Base-by-base conservation (phyloP, 805 yeast species). In the Peterozyma toletana region DNA sequence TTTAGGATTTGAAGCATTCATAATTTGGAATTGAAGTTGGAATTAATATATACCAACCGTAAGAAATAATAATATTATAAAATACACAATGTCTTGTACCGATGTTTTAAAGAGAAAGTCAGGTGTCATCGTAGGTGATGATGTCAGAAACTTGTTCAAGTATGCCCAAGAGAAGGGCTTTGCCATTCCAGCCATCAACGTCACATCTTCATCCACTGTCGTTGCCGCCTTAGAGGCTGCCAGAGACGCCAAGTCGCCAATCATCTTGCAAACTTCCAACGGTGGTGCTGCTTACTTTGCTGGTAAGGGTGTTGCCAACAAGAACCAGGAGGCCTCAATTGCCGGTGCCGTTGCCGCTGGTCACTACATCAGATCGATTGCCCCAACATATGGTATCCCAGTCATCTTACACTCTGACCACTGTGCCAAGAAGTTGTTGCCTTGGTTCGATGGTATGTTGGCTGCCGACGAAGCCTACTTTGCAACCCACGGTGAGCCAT, bases 201-300 rank as follows among this genome's bases (percentile, higher is more conserved):
- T 93, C 48, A 93, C 99, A 54, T 87, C 98, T 33, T 90, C 98
- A 33, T 91, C 98, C 48, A 91, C 97, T 52, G 98, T 83, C 47
- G 85, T 88, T 65, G 96, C 97, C 58, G 96, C 97, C 50, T 76
- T 93, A 60, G 96, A 93, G 71, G 96, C 97, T 53, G 96, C 97
- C 50, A 87, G 95, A 70, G 97, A 93, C 71, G 78, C 74, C 73
- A 78, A 84, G 57, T 80, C 96, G 50, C 99, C 99, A 74, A 89
- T 93, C 72, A 87, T 93, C 67, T 74, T 93, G 65, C 99, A 93
- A 75, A 81, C 91, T 57, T 91, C 98, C 50, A 89, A 93, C 71
- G 99, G 99, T 76, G 99, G 99, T 78, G 96, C 99, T 57, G 98
- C 98, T 53, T 93, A 81, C 87, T 93, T 93, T 67, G 99, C 99